Evolutionary conservation across 495 filamentous ascomycete species (phyloP).

Genomic region (Pseudoneurospora amorphoporcata): DNA sequence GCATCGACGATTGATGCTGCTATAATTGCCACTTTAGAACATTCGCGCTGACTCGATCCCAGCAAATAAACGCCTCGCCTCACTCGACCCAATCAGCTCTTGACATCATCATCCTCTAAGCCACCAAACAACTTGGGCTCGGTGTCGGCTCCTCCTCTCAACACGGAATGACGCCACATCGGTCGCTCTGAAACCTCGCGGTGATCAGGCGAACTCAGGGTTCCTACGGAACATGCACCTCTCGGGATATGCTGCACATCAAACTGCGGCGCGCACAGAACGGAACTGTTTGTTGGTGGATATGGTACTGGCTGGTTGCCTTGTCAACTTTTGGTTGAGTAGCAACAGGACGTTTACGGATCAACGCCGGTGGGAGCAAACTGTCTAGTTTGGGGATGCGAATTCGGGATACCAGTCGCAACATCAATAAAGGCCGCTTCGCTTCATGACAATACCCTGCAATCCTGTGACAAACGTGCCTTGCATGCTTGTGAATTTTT

Average conservation of each 20-base stretch:
- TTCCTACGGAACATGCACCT: slow-evolving; percentile 8
- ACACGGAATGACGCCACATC: slow-evolving; percentile 11
- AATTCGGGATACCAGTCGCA: slow-evolving; percentile 6
- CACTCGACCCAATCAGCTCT: slow-evolving; percentile 26
- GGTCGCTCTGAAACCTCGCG: slow-evolving; percentile 7
- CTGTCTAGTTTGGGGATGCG: slow-evolving; percentile 13
- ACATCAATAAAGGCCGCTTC: background rate
- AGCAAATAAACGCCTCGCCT: slow-evolving; percentile 60
- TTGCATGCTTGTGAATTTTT: background rate
- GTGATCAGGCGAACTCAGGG: slow-evolving; percentile 6
- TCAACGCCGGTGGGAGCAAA: slow-evolving; percentile 10
- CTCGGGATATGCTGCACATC: background rate
- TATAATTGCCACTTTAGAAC: slow-evolving; percentile 3
- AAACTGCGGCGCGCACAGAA: background rate
- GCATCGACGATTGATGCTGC: background rate
- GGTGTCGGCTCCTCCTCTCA: slow-evolving; percentile 1
- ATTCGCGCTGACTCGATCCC: slow-evolving; percentile 1
- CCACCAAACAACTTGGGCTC: slow-evolving; percentile 9
- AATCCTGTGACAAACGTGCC: background rate
- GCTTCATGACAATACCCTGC: background rate
- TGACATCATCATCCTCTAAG: slow-evolving; percentile 9
- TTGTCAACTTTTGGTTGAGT: slow-evolving; percentile 19
- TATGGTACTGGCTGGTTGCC: slow-evolving; percentile 19
- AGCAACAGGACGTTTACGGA: slow-evolving; percentile 13
- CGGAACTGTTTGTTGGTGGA: slow-evolving; percentile 14